phyloP scores from a whole-genome alignment of 352 stramenopile genomes.

The Pythium angustatum region DNA sequence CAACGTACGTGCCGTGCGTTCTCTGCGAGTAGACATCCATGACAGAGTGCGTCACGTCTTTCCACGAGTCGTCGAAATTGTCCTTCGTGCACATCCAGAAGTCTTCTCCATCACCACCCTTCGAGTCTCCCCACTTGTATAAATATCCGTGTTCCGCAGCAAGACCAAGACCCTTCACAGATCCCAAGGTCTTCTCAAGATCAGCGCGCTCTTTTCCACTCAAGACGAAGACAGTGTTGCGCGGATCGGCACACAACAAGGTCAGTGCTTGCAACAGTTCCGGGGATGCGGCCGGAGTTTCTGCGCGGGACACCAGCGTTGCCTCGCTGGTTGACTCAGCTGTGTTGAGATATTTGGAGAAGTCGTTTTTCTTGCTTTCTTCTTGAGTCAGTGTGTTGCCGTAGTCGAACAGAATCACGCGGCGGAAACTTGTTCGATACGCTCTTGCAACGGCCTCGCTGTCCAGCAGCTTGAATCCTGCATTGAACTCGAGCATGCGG shows the following conservation, averaged over 20 bases:
- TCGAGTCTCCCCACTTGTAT: slow-evolving; percentile 92
- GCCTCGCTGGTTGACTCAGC: slow-evolving; percentile 31
- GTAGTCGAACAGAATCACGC: slow-evolving; percentile 98
- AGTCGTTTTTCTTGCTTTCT: slow-evolving; percentile 70
- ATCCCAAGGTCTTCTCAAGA: slow-evolving; percentile 92
- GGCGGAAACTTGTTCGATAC: slow-evolving; percentile 83
- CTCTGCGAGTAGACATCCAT: slow-evolving; percentile 99
- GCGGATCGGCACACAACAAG: slow-evolving; percentile 91
- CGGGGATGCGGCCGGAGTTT: slow-evolving; percentile 49
- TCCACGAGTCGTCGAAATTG: slow-evolving; percentile 96
- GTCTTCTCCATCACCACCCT: slow-evolving; percentile 35
- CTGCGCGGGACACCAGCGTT: slow-evolving; percentile 38
- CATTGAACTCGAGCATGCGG: slow-evolving; percentile 96
- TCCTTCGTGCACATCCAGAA: slow-evolving; percentile 87
- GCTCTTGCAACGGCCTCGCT: slow-evolving; percentile 87
- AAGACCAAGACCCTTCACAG: slow-evolving; percentile 94
- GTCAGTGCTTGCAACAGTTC: slow-evolving; percentile 90
- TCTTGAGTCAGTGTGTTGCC: slow-evolving; percentile 96
- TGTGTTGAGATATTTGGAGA: slow-evolving; percentile 83
- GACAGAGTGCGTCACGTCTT: slow-evolving; percentile 95
- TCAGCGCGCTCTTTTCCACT: slow-evolving; percentile 95
- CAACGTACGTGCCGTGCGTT: slow-evolving; percentile 99
- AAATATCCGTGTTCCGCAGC: slow-evolving; percentile 99
- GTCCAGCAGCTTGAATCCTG: slow-evolving; percentile 95
- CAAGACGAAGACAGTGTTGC: slow-evolving; percentile 99